Evolutionary conservation across 495 filamentous ascomycete genomes (phyloP).

Genomic region (Chaetomium cochliodes): DNA sequence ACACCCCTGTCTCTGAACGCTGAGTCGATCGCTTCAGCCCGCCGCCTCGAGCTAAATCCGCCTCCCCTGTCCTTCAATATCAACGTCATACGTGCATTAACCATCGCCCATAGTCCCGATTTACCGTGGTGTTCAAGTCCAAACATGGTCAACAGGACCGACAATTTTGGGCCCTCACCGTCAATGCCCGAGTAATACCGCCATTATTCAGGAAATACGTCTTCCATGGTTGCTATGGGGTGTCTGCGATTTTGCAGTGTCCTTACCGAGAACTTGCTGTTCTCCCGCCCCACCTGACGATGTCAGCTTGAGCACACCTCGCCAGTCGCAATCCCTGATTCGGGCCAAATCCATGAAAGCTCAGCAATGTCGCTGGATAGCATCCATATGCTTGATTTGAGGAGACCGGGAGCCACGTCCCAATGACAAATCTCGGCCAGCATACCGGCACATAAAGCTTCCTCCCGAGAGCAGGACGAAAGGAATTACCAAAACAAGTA

Average conservation of each 20-base stretch:
- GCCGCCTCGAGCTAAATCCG: slow-evolving; percentile 26
- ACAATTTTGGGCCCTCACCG: neutral
- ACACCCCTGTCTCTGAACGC: slow-evolving; percentile 32
- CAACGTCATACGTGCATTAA: slow-evolving; percentile 18
- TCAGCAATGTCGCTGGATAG: too few relatives aligned
- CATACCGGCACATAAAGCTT: neutral
- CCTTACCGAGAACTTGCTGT: neutral
- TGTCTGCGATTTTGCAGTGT: neutral
- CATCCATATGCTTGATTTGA: too few relatives aligned
- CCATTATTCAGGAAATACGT: neutral
- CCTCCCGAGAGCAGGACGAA: neutral
- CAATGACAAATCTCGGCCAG: neutral
- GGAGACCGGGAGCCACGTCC: neutral
- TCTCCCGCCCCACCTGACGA: neutral
- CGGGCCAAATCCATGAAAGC: too few relatives aligned
- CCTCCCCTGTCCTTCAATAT: slow-evolving; percentile 24
- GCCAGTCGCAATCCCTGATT: too few relatives aligned
- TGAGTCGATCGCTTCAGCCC: slow-evolving; percentile 40
- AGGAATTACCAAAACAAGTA: neutral
- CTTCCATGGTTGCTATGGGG: neutral
- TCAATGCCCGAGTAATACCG: neutral
- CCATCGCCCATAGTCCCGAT: neutral
- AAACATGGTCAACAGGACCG: neutral
- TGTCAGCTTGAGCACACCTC: neutral
- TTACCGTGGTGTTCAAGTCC: neutral